These are phyloP conservation scores for Paraphysoderma sedebokerense DNA, from an alignment of 371 early-diverging fungal genomes.

Conservation along the genomic window DNA sequence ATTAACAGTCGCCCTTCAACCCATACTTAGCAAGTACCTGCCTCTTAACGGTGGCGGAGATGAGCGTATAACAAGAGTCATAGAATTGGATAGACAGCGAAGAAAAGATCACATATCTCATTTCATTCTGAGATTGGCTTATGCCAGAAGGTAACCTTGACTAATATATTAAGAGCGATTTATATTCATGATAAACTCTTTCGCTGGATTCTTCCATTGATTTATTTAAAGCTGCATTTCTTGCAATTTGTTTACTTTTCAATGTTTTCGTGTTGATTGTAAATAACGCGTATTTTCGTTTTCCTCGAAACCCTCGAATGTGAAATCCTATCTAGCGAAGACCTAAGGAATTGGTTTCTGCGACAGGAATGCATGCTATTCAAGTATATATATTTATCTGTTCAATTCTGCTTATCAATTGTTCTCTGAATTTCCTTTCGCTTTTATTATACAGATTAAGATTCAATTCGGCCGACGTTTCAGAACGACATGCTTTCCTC, in stretches of 20 bases:
- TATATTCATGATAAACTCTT: too few relatives aligned
- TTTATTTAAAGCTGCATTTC: too few relatives aligned
- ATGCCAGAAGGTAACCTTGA: conserved; percentile 61
- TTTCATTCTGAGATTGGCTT: conserved; percentile 83
- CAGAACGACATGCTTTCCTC: conserved; percentile 39
- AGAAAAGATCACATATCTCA: conserved; percentile 85
- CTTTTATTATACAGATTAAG: conserved; percentile 14
- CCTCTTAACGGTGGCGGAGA: conserved; percentile 38
- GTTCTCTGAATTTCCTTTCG: conserved; percentile 9
- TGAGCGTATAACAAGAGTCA: conserved; percentile 7
- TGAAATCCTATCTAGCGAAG: conserved; percentile 42
- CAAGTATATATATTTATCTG: conserved; percentile 19
- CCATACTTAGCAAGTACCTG: conserved; percentile 39
- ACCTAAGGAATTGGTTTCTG: conserved; percentile 77
- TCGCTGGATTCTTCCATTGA: too few relatives aligned
- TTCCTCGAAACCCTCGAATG: too few relatives aligned
- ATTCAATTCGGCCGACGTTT: conserved; percentile 27
- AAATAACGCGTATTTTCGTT: too few relatives aligned
- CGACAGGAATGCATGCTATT: conserved; percentile 72
- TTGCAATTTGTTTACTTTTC: neutral
- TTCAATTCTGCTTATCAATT: neutral
- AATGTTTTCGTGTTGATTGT: neutral
- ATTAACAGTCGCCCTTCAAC: conserved; percentile 30
- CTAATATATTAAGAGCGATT: too few relatives aligned
- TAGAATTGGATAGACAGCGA: conserved; percentile 52